These are phyloP conservation scores for Chloris gayana DNA, from an alignment of 176 grass and related monocot genomes.

Conservation along the genomic window DNA sequence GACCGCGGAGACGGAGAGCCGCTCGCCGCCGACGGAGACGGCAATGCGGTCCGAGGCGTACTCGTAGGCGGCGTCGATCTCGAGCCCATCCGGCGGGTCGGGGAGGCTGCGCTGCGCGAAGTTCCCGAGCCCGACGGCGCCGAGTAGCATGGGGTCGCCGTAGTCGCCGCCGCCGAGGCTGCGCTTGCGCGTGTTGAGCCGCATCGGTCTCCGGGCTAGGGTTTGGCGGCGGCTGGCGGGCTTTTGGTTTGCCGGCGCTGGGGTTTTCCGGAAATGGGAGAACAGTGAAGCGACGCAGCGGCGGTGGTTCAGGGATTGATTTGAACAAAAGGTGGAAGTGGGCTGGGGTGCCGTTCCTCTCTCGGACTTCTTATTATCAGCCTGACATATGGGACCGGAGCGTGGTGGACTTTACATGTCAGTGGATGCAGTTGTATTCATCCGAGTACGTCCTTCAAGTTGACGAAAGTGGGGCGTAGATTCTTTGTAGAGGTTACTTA, in stretches of 20 bases:
- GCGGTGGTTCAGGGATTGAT: conserved; percentile 28
- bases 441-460: not conserved
- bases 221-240: not conserved
- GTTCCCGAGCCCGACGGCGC: conserved; percentile 13
- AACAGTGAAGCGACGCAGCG: not conserved
- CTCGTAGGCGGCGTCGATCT: conserved; percentile 29
- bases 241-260: conserved; percentile 11
- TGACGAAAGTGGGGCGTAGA: not conserved
- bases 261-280: conserved; percentile 35
- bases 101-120: conserved; percentile 34
- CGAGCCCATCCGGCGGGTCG: not conserved
- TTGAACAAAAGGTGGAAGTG: conserved; percentile 29
- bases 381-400: not conserved
- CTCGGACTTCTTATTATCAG: not conserved
- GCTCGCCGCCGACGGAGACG: not conserved
- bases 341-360: not conserved
- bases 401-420: fast-evolving
- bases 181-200: not conserved
- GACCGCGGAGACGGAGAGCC: not conserved
- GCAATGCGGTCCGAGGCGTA: not conserved
- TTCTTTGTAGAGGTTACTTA: not conserved
- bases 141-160: not conserved
- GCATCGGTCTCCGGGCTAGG: not conserved
- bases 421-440: fast-evolving
- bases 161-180: not conserved